Percentiles rank a stretch among this genome's conserved stretches.
Evolutionary conservation across 805 yeast species (phyloP).

Genomic region (Sugiyamaella smithiae): DNA sequence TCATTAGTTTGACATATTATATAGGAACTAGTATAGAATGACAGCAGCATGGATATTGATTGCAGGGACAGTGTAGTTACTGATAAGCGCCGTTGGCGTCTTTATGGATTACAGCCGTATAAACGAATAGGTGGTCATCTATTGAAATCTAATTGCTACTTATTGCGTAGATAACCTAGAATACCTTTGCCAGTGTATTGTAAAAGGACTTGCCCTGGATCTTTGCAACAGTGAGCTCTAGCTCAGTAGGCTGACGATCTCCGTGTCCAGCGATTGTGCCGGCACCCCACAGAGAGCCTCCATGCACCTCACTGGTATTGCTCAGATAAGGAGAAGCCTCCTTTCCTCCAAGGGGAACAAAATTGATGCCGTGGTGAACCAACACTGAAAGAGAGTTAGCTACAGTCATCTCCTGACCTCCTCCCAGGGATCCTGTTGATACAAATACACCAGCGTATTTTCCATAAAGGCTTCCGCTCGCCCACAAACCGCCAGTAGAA

Average conservation of each 20-base stretch:
- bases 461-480: conserved; percentile 62
- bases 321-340: conserved; percentile 53
- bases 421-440: conserved; percentile 70
- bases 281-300: conserved; percentile 88
- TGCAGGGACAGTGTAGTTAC: neutral
- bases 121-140: too few relatives aligned
- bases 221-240: conserved; percentile 64
- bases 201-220: conserved; percentile 69
- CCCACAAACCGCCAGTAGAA: conserved; percentile 74
- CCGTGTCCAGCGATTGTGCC: conserved; percentile 82
- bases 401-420: conserved; percentile 74
- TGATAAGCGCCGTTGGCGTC: neutral
- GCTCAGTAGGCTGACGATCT: conserved; percentile 59
- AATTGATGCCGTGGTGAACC: conserved; percentile 76
- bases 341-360: conserved; percentile 73
- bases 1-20: neutral
- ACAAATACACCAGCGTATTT: conserved; percentile 75
- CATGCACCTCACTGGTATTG: conserved; percentile 66
- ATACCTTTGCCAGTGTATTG: conserved; percentile 37
- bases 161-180: neutral
- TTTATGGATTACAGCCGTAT: neutral
- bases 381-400: conserved; percentile 55
- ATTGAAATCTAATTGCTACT: neutral
- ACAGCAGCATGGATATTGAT: neutral
- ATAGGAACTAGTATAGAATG: neutral